phyloP scores from a whole-genome alignment of 2,329 filamentous ascomycete genomes.

The Microsporum audouinii region DNA sequence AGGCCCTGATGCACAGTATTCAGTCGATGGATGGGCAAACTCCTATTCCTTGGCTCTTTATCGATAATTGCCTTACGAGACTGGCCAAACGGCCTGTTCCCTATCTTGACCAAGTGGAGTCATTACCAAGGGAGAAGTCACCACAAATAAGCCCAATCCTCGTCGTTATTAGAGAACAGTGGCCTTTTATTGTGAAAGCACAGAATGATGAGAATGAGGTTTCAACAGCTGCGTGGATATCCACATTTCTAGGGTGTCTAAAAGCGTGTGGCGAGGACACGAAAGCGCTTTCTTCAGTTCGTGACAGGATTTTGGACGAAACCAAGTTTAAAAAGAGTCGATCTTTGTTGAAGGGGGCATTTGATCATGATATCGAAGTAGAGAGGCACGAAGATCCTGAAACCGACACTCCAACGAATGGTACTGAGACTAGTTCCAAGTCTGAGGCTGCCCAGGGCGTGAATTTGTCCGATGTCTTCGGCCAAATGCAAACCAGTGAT shows the following conservation, averaged over 20 bases:
- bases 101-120: constrained; percentile 48
- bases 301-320: constrained; percentile 33
- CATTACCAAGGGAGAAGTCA: constrained; percentile 24
- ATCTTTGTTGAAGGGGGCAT: constrained; percentile 26
- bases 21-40: constrained; percentile 22
- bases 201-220: constrained; percentile 35
- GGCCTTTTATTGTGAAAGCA: constrained; percentile 54
- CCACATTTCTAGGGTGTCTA: constrained; percentile 45
- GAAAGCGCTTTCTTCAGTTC: constrained; percentile 36
- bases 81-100: constrained; percentile 70
- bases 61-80: constrained; percentile 72
- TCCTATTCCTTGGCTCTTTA: constrained; percentile 50
- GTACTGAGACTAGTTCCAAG: neutral
- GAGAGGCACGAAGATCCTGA: constrained; percentile 9
- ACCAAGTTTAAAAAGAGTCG: constrained; percentile 29
- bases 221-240: constrained; percentile 48
- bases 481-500: constrained; percentile 37
- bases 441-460: neutral
- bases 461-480: constrained; percentile 43
- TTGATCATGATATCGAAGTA: constrained; percentile 24
- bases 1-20: constrained; percentile 30
- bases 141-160: constrained; percentile 52
- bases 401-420: constrained; percentile 7
- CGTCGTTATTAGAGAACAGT: constrained; percentile 63
- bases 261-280: constrained; percentile 43